phyloP scores from a whole-genome alignment of 148 eudicot genomes.

The Diospyros lotus region DNA sequence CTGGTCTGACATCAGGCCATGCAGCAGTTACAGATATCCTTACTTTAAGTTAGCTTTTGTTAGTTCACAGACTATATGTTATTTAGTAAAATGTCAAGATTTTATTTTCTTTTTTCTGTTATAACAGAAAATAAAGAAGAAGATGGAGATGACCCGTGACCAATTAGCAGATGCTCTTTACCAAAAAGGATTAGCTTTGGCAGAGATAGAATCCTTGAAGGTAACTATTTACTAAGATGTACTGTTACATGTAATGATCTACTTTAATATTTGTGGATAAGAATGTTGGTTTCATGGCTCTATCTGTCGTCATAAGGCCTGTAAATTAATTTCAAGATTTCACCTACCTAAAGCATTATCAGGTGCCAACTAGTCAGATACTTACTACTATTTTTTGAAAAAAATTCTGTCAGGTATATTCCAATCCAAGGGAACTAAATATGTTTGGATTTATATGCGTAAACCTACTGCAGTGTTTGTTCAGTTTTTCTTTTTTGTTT shows the following conservation, averaged over 20 bases:
- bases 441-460: background rate
- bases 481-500: background rate
- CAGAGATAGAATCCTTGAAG: constrained; percentile 65
- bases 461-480: background rate
- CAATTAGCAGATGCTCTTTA: constrained; percentile 83
- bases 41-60: background rate
- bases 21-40: constrained; percentile 6
- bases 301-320: background rate
- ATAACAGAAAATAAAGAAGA: constrained; percentile 63
- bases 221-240: constrained; percentile 23
- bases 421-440: background rate
- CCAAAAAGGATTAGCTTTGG: constrained; percentile 86
- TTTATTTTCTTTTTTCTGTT: background rate
- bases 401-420: background rate
- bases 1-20: background rate
- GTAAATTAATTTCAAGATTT: background rate
- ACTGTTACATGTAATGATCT: background rate
- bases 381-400: no score
- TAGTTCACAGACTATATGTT: background rate
- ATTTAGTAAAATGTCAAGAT: background rate
- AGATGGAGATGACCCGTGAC: constrained; percentile 81
- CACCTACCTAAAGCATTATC: background rate
- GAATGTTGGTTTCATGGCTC: constrained; percentile 13
- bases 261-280: background rate
- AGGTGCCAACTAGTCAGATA: no score